phyloP scores from a whole-genome alignment of 2,329 filamentous ascomycete species.

The Hymenoscyphus occultus region DNA sequence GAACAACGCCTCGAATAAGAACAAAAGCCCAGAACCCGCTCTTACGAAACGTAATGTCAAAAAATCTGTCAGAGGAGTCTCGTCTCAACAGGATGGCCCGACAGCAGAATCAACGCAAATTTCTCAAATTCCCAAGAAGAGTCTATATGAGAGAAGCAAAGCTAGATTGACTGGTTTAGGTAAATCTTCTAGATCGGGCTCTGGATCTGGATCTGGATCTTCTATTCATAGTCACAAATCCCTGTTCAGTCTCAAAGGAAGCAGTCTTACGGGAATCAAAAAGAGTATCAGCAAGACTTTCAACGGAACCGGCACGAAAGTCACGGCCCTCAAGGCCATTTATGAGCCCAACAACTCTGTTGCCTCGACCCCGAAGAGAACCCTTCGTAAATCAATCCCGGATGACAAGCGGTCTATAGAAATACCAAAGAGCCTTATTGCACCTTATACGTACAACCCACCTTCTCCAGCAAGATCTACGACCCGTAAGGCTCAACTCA shows the following conservation, averaged over 20 bases:
- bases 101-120: background rate
- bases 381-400: conserved; percentile 15
- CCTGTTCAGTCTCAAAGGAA: background rate
- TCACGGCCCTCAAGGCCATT: conserved; percentile 30
- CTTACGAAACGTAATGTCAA: background rate
- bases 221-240: conserved; percentile 1
- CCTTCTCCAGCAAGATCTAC: conserved; percentile 20
- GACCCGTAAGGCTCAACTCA: conserved; percentile 26
- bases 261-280: background rate
- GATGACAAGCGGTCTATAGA: conserved; percentile 5
- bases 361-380: conserved; percentile 16
- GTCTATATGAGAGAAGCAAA: background rate
- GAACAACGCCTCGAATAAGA: background rate
- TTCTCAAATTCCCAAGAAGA: background rate
- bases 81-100: background rate
- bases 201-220: background rate
- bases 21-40: background rate
- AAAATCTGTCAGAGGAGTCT: background rate
- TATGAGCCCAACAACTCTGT: conserved; percentile 28
- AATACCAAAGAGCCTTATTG: conserved; percentile 23
- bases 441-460: conserved; percentile 32
- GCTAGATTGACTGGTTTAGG: background rate
- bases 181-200: background rate
- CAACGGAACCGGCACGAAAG: conserved; percentile 23
- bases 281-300: background rate